phyloP scores from a whole-genome alignment of 2,329 filamentous ascomycete species.

The Stemphylium lycopersici region DNA sequence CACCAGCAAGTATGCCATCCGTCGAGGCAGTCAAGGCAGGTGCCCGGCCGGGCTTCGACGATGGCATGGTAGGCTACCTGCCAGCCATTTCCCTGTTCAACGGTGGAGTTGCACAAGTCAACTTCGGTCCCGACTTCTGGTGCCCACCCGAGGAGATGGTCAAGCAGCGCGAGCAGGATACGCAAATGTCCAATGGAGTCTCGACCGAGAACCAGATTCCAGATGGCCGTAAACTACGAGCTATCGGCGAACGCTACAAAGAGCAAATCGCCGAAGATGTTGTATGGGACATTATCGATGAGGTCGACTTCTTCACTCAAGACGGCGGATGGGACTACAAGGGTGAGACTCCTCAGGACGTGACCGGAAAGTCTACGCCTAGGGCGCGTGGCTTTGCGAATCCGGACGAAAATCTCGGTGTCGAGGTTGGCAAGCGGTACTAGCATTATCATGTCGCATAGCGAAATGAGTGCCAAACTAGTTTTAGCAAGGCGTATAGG shows the following conservation, averaged over 20 bases:
- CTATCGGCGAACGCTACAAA: constrained; percentile 79
- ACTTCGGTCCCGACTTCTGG: constrained; percentile 96
- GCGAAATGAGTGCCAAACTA: background rate
- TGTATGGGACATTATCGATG: constrained; percentile 90
- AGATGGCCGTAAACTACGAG: constrained; percentile 53
- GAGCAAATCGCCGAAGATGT: constrained; percentile 96
- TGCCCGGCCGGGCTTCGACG: constrained; percentile 85
- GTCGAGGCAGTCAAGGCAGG: constrained; percentile 72
- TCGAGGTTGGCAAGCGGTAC: constrained; percentile 46
- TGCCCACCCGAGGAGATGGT: constrained; percentile 71
- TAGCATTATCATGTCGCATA: constrained; percentile 9
- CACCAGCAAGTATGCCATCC: constrained; percentile 80
- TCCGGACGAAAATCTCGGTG: constrained; percentile 46
- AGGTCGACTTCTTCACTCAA: constrained; percentile 87
- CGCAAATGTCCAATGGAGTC: constrained; percentile 35
- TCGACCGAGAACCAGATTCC: constrained; percentile 23
- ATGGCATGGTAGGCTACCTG: constrained; percentile 95
- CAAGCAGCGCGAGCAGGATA: constrained; percentile 45
- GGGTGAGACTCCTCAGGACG: constrained; percentile 42
- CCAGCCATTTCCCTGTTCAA: constrained; percentile 91
- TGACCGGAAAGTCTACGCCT: constrained; percentile 44
- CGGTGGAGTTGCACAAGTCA: constrained; percentile 88
- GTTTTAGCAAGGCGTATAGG: constrained; percentile 13
- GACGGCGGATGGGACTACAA: constrained; percentile 60
- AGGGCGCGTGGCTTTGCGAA: constrained; percentile 47